Evolutionary conservation across 2,329 filamentous ascomycete genomes (phyloP).

Genomic region (Chaetomiaceae sp.): DNA sequence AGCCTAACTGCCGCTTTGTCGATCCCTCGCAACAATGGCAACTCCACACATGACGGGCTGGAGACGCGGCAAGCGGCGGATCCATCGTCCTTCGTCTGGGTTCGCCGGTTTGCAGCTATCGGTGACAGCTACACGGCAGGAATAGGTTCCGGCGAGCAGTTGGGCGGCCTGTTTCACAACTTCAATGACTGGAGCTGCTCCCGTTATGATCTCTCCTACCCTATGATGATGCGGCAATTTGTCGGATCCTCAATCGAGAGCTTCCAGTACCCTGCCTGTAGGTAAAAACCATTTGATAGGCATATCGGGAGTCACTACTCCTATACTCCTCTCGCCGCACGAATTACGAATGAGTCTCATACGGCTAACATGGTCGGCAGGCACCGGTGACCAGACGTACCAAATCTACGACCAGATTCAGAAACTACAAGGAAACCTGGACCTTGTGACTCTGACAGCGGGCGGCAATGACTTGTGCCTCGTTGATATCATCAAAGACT

Average conservation of each 20-base stretch:
- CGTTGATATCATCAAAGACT: slow-evolving; percentile 5
- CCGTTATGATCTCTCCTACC: not conserved
- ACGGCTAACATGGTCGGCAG: too few relatives aligned
- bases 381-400: not conserved
- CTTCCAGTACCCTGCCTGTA: slow-evolving; percentile 4
- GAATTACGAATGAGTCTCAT: too few relatives aligned
- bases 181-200: slow-evolving; percentile 4
- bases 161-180: slow-evolving; percentile 2
- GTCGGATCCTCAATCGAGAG: slow-evolving; percentile 1
- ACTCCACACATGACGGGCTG: not conserved
- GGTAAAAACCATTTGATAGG: too few relatives aligned
- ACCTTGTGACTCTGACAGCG: not conserved
- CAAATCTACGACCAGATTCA: slow-evolving; percentile 4
- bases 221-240: slow-evolving; percentile 1
- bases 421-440: not conserved
- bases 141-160: not conserved
- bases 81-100: not conserved
- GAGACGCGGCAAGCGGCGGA: not conserved
- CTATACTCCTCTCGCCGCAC: too few relatives aligned
- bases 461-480: slow-evolving; percentile 1
- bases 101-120: not conserved
- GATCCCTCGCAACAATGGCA: slow-evolving; percentile 4
- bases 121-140: slow-evolving; percentile 2
- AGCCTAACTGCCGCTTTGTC: not conserved
- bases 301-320: too few relatives aligned